A percentile compares a stretch with the other conserved stretches of the same genome.
Conservation (phyloP, 2,329 filamentous ascomycete genomes). For the Cladorrhinum sp. region DNA sequence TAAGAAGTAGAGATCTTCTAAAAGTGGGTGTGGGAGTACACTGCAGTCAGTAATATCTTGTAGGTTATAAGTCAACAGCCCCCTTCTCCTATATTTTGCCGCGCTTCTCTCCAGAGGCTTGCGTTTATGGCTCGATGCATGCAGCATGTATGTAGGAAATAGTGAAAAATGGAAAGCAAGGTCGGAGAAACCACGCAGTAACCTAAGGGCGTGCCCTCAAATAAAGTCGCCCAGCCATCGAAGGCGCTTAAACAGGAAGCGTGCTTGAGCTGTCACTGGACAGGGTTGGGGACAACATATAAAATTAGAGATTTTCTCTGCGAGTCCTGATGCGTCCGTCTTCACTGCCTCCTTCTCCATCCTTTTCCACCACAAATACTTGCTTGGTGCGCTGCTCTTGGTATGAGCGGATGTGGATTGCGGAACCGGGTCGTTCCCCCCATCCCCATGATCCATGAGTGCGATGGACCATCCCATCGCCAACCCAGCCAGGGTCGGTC, state of each 20-base stretch:
- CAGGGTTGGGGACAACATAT: constrained; percentile 37
- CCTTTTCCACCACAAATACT: constrained; percentile 19
- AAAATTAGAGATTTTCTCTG: constrained; percentile 43
- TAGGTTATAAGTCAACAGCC: background rate
- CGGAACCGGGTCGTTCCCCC: constrained; percentile 12
- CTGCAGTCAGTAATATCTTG: background rate
- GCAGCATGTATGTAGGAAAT: constrained; percentile 15
- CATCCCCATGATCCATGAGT: background rate
- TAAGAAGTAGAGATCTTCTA: constrained; percentile 17
- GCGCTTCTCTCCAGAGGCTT: constrained; percentile 10
- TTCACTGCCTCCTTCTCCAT: constrained; percentile 13
- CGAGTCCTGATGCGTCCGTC: constrained; percentile 4
- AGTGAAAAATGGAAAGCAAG: constrained; percentile 19
- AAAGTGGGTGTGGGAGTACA: constrained; percentile 3
- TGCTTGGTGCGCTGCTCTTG: constrained; percentile 1
- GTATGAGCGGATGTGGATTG: constrained; percentile 16
- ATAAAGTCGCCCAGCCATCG: constrained; percentile 41
- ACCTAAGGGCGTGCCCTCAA: constrained; percentile 34
- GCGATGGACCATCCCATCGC: constrained; percentile 1
- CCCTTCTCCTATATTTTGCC: constrained; percentile 7
- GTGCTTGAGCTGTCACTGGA: constrained; percentile 44
- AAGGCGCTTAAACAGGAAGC: constrained; percentile 41
- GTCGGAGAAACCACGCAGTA: constrained; percentile 18
- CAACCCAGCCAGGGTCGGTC: constrained; percentile 20
- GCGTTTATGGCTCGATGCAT: constrained; percentile 14